These are phyloP conservation scores for Phellopilus nigrolimitatus DNA, from an alignment of 1,284 basidiomycete species.

Conservation along the genomic window DNA sequence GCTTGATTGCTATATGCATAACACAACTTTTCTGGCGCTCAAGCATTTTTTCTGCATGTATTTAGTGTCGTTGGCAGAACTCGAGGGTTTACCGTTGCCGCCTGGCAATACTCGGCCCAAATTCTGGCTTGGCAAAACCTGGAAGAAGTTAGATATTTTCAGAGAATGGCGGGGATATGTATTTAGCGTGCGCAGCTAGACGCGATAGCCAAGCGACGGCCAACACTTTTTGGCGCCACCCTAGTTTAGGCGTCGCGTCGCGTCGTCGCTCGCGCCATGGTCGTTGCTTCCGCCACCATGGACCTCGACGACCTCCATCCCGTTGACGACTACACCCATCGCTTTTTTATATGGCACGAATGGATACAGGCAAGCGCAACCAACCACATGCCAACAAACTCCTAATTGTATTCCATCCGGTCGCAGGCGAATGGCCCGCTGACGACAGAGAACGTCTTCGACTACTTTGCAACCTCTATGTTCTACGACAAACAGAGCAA, in stretches of 20 bases:
- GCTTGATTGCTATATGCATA: too few species aligned
- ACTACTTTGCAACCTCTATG: constrained; percentile 82
- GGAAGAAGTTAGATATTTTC: too few species aligned
- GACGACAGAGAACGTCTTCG: constrained; percentile 71
- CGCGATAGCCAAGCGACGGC: constrained; percentile 51
- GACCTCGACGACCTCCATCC: constrained; percentile 71
- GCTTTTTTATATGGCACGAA: constrained; percentile 84
- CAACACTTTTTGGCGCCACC: neutral
- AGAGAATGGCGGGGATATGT: too few species aligned
- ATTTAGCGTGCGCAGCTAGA: too few species aligned
- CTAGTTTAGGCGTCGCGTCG: too few species aligned
- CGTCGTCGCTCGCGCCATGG: neutral
- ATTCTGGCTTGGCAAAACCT: too few species aligned
- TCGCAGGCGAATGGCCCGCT: constrained; percentile 68
- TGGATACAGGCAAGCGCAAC: constrained; percentile 60
- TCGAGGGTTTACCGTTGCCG: too few species aligned
- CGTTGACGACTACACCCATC: constrained; percentile 70
- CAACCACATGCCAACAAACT: neutral
- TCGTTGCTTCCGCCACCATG: constrained; percentile 35
- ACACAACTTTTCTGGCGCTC: too few species aligned
- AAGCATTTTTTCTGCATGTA: too few species aligned
- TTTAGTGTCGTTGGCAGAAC: too few species aligned
- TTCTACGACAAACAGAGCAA: constrained; percentile 89
- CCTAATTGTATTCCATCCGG: constrained; percentile 10
- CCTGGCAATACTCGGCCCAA: too few species aligned